phyloP scores from a whole-genome alignment of 2,329 filamentous ascomycete genomes.

The Xylariaceae sp. region DNA sequence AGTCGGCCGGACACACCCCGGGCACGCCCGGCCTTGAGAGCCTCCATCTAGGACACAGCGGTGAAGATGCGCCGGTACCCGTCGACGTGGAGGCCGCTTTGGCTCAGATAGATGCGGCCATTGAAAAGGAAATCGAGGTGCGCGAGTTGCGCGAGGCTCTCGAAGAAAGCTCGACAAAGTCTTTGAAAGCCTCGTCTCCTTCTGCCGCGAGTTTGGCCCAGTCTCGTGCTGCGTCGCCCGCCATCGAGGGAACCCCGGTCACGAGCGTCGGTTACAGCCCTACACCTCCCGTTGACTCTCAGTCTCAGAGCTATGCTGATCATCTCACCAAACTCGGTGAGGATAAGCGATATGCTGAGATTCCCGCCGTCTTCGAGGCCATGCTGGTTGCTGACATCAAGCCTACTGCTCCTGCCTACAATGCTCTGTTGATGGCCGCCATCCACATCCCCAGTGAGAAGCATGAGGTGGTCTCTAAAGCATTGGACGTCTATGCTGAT shows the following conservation, averaged over 20 bases:
- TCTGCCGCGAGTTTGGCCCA: constrained; percentile 37
- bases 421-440: constrained; percentile 78
- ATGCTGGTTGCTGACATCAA: constrained; percentile 78
- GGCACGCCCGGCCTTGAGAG: constrained; percentile 37
- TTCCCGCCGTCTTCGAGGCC: constrained; percentile 83
- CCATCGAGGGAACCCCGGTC: constrained; percentile 38
- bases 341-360: constrained; percentile 72
- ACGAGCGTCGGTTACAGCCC: constrained; percentile 49
- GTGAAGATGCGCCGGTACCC: constrained; percentile 36
- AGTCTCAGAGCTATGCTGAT: constrained; percentile 67
- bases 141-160: constrained; percentile 29
- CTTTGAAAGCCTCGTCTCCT: constrained; percentile 34
- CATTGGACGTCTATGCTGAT: constrained; percentile 89
- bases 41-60: constrained; percentile 27
- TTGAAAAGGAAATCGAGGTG: constrained; percentile 63
- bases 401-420: constrained; percentile 84
- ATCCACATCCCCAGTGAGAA: constrained; percentile 75
- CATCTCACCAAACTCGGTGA: constrained; percentile 71
- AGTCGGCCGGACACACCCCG: constrained; percentile 52
- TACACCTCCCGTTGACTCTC: constrained; percentile 56
- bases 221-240: constrained; percentile 40
- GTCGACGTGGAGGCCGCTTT: constrained; percentile 54
- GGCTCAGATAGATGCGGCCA: constrained; percentile 78
- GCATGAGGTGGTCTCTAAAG: constrained; percentile 82
- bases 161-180: constrained; percentile 31